A percentile compares a stretch with the other conserved stretches of the same genome.
Conservation (phyloP, 1,139 yeast species). For the Suhomyces terraborum region DNA sequence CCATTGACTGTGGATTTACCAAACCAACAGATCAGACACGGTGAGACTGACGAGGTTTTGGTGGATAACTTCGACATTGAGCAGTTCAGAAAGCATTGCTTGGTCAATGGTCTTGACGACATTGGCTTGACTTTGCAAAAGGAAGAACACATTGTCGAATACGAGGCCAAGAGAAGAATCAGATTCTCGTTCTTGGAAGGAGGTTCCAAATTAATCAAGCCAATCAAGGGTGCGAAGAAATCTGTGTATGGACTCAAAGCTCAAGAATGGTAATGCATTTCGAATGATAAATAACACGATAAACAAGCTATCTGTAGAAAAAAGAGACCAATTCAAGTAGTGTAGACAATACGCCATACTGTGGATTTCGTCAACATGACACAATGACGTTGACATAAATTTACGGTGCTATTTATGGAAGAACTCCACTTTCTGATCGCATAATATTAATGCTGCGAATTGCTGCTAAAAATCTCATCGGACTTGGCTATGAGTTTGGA, state of each 20-base stretch:
- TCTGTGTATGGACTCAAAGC: slow-evolving; percentile 67
- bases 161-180: slow-evolving; percentile 74
- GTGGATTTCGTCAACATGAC: too few relatives aligned
- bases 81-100: slow-evolving; percentile 89
- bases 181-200: slow-evolving; percentile 91
- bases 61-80: slow-evolving; percentile 86
- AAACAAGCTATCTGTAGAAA: neutral
- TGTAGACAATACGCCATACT: too few relatives aligned
- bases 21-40: slow-evolving; percentile 71
- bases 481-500: too few relatives aligned
- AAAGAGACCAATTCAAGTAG: neutral
- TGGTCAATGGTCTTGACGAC: slow-evolving; percentile 92
- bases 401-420: too few relatives aligned
- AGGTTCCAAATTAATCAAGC: slow-evolving; percentile 67
- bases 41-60: slow-evolving; percentile 69
- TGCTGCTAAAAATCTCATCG: too few relatives aligned
- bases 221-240: slow-evolving; percentile 70
- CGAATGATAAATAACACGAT: neutral
- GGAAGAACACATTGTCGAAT: slow-evolving; percentile 71
- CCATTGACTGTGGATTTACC: slow-evolving; percentile 80
- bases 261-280: slow-evolving; percentile 78
- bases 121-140: slow-evolving; percentile 93
- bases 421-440: too few relatives aligned
- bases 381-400: too few relatives aligned
- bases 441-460: too few relatives aligned